These are phyloP conservation scores for Heliocybe sulcata DNA, from an alignment of 1,284 basidiomycete species.

Conservation along the genomic window DNA sequence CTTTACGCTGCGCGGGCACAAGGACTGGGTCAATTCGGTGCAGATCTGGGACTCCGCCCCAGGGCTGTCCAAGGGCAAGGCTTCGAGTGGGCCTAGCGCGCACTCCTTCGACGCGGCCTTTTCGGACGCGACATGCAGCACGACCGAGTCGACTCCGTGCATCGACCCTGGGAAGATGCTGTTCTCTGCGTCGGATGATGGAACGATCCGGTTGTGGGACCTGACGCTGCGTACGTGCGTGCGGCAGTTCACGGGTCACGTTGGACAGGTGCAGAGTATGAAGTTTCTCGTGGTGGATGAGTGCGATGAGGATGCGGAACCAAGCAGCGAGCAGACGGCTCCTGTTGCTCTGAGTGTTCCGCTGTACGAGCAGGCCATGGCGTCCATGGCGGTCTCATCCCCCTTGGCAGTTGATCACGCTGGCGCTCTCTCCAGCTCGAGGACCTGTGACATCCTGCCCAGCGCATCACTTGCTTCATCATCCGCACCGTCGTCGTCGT, in stretches of 20 bases:
- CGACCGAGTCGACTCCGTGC: conserved; percentile 24
- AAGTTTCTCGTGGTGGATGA: conserved; percentile 66
- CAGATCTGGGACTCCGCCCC: conserved; percentile 80
- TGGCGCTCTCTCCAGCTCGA: background rate
- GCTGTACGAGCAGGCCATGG: background rate
- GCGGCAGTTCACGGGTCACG: conserved; percentile 83
- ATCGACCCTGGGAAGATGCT: conserved; percentile 87
- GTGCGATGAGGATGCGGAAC: conserved; percentile 25
- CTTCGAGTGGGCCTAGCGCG: conserved; percentile 26
- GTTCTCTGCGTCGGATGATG: conserved; percentile 95
- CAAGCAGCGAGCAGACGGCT: conserved; percentile 2
- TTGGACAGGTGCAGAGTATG: conserved; percentile 93
- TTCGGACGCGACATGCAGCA: background rate
- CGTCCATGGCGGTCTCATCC: conserved; percentile 4
- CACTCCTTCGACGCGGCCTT: conserved; percentile 25
- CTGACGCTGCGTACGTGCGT: conserved; percentile 77
- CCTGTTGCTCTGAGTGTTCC: background rate
- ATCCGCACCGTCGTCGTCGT: no score
- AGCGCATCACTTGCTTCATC: conserved; percentile 3
- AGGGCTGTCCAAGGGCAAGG: conserved; percentile 18
- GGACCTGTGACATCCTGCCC: background rate
- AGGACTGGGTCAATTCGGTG: conserved; percentile 96
- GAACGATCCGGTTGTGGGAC: conserved; percentile 93
- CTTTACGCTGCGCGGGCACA: conserved; percentile 89
- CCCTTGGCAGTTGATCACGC: background rate